Percentiles rank a stretch among this genome's conserved stretches.
Conservation (phyloP, 2,329 filamentous ascomycete species). For the Fusarium sp. region DNA sequence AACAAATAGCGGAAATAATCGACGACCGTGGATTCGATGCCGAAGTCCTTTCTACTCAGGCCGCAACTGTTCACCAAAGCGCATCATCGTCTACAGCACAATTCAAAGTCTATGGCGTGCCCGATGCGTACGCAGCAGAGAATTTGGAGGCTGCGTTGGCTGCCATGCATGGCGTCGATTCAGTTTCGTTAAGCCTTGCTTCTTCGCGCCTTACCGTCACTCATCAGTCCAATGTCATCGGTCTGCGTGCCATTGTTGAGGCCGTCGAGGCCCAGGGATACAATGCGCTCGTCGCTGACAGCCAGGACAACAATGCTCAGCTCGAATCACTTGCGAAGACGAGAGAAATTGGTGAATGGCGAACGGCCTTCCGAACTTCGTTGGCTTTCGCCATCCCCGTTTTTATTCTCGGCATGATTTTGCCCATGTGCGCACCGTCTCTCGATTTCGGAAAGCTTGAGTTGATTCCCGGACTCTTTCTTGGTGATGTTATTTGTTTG, state of each 20-base stretch:
- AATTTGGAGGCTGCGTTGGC: slow-evolving; percentile 76
- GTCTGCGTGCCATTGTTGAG: slow-evolving; percentile 85
- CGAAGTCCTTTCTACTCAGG: slow-evolving; percentile 79
- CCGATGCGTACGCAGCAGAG: slow-evolving; percentile 76
- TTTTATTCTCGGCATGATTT: slow-evolving; percentile 90
- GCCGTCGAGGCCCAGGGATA: slow-evolving; percentile 83
- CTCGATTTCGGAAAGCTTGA: slow-evolving; percentile 80
- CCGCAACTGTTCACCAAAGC: slow-evolving; percentile 66
- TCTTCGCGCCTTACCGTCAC: slow-evolving; percentile 79
- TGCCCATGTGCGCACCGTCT: slow-evolving; percentile 83
- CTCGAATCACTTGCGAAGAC: slow-evolving; percentile 96
- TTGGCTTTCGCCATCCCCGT: slow-evolving; percentile 88
- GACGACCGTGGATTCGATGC: slow-evolving; percentile 93
- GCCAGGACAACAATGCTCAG: slow-evolving; percentile 96
- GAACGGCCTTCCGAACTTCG: slow-evolving; percentile 80
- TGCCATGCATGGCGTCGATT: slow-evolving; percentile 75
- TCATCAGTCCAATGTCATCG: slow-evolving; percentile 77
- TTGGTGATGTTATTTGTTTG: slow-evolving; percentile 88
- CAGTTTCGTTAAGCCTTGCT: slow-evolving; percentile 78
- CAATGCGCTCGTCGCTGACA: slow-evolving; percentile 90
- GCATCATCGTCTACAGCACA: slow-evolving; percentile 72
- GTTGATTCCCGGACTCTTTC: slow-evolving; percentile 79
- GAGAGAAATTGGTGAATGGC: slow-evolving; percentile 95
- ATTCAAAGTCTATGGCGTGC: slow-evolving; percentile 85
- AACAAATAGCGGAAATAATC: slow-evolving; percentile 83